These are phyloP conservation scores for Chenopodium quinoa DNA, from an alignment of 148 eudicot genomes.

Conservation along the genomic window DNA sequence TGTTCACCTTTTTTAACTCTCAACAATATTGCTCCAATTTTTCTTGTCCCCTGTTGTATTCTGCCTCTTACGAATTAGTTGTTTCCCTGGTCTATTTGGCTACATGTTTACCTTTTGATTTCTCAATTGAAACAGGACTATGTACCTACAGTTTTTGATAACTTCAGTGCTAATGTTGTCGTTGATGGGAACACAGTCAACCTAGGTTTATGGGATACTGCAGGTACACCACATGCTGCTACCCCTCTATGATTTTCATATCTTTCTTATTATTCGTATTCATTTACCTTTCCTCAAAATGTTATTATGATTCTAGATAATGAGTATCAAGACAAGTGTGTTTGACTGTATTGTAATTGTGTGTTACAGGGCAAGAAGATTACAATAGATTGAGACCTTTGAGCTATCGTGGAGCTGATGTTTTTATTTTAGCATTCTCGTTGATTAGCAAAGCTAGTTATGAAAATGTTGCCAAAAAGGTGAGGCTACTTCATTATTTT, in stretches of 20 bases:
- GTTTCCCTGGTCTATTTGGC: too few species aligned
- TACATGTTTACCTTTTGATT: not conserved
- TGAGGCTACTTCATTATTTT: constrained; percentile 12
- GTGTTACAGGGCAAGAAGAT: constrained; percentile 53
- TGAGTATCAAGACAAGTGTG: not conserved
- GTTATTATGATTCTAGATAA: not conserved
- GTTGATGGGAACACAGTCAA: constrained; percentile 51
- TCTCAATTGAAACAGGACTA: constrained; percentile 35
- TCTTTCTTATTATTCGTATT: not conserved
- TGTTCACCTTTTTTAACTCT: not conserved
- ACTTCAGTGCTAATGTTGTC: constrained; percentile 54
- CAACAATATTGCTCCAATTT: too few species aligned
- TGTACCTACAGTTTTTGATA: constrained; percentile 54
- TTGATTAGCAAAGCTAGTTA: constrained; percentile 67
- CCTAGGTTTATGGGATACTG: constrained; percentile 51
- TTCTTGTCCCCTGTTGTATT: too few species aligned
- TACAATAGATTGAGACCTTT: constrained; percentile 62
- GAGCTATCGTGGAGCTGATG: constrained; percentile 70
- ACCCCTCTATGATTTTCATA: not conserved
- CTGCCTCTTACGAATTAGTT: too few species aligned
- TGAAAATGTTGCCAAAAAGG: constrained; percentile 63
- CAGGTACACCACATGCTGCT: constrained; percentile 26
- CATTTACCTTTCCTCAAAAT: not conserved
- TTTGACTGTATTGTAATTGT: not conserved
- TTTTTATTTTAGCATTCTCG: constrained; percentile 58